phyloP scores from a whole-genome alignment of 306 rosid species.

The Canavalia gladiata region DNA sequence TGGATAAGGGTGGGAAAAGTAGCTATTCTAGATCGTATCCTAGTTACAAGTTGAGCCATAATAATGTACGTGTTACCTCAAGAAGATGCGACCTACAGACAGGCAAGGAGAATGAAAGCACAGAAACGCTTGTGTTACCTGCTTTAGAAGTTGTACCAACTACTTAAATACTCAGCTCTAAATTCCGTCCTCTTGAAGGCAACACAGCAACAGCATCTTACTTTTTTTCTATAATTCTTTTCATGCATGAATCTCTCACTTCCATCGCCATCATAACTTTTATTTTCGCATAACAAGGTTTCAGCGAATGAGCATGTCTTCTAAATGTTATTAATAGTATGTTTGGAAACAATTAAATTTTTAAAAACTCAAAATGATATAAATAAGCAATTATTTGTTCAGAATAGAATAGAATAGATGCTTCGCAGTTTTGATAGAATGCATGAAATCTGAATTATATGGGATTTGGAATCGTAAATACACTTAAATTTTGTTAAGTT shows the following conservation, averaged over 20 bases:
- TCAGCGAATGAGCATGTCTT: too few species aligned
- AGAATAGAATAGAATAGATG: neutral
- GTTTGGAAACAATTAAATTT: too few species aligned
- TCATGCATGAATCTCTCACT: conserved; percentile 35
- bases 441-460: neutral
- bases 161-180: conserved; percentile 9
- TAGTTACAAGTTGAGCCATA: neutral
- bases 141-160: conserved; percentile 55
- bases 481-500: too few species aligned
- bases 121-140: neutral
- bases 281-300: neutral
- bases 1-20: neutral
- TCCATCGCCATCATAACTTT: neutral
- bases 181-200: conserved; percentile 53
- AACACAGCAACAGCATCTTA: conserved; percentile 13
- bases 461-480: neutral
- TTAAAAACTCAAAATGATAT: too few species aligned
- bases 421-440: neutral
- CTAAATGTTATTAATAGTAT: neutral
- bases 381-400: too few species aligned
- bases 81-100: conserved; percentile 12
- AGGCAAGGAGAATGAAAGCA: conserved; percentile 15
- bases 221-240: conserved; percentile 11
- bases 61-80: neutral
- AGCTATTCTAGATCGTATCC: neutral